phyloP scores from a whole-genome alignment of 2,329 filamentous ascomycete species.

The Tricladium varicosporioides region DNA sequence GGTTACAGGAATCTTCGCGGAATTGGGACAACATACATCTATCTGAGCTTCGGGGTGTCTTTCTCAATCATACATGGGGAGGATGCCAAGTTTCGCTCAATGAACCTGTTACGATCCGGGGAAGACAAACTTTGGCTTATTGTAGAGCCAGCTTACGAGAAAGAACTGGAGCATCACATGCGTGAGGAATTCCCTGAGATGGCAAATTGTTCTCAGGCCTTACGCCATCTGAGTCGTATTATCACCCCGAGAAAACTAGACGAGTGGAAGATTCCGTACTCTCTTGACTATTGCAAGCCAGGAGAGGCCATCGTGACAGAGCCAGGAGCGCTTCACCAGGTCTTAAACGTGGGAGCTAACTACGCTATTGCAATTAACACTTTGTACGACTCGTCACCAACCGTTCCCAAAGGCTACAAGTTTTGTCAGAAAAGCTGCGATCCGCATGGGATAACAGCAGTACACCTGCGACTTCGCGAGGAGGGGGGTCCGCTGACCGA shows the following conservation, averaged over 20 bases:
- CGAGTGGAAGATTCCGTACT: slow-evolving; percentile 1
- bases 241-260: background rate
- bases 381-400: background rate
- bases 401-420: background rate
- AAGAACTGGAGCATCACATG: background rate
- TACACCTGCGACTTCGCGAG: background rate
- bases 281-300: background rate
- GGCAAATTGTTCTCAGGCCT: background rate
- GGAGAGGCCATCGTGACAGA: background rate
- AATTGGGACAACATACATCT: background rate
- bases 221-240: background rate
- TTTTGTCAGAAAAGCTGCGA: slow-evolving; percentile 6
- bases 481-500: background rate
- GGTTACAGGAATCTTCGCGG: background rate
- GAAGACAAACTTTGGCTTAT: background rate
- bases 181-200: slow-evolving; percentile 1
- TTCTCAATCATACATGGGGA: background rate
- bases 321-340: background rate
- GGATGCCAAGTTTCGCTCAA: slow-evolving; percentile 1
- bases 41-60: background rate
- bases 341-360: background rate
- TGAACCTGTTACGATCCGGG: background rate
- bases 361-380: background rate
- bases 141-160: background rate
- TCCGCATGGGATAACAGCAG: background rate